A percentile compares a stretch with the other conserved stretches of the same genome.
These are phyloP conservation scores for Trapa bicornis DNA, from an alignment of 345 rosid genomes.

Conservation along the genomic window DNA sequence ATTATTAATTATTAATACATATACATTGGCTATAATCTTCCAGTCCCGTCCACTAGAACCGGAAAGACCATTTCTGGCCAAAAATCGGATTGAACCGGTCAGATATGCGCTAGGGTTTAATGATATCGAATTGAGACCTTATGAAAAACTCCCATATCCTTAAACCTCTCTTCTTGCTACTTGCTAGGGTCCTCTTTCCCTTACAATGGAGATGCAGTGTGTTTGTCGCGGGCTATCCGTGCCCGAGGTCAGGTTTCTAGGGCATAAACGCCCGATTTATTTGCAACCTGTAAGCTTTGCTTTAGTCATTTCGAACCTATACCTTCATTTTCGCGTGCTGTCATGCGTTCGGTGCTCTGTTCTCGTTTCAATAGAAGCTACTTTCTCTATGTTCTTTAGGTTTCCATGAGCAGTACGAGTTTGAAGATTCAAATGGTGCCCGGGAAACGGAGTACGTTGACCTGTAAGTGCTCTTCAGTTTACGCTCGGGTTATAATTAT, in stretches of 20 bases:
- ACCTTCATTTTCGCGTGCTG: not conserved
- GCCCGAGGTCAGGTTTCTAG: conserved; percentile 21
- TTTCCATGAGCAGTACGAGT: conserved; percentile 14
- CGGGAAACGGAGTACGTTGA: conserved; percentile 12
- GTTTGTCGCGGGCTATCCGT: conserved; percentile 32
- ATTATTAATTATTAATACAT: too few species aligned
- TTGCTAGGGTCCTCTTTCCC: not conserved
- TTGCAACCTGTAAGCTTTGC: conserved; percentile 23
- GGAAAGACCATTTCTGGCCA: too few species aligned
- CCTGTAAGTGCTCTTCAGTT: conserved; percentile 15
- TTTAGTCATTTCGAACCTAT: not conserved
- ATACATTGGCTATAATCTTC: too few species aligned
- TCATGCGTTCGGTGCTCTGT: not conserved
- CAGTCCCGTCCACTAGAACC: too few species aligned
- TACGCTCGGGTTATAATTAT: too few species aligned
- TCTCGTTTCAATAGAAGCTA: not conserved
- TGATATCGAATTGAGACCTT: conserved; percentile 1
- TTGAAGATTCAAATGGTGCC: conserved; percentile 9
- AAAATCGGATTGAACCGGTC: too few species aligned
- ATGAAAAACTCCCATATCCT: not conserved
- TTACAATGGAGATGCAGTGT: conserved; percentile 31
- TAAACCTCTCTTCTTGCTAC: not conserved
- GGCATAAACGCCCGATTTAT: conserved; percentile 7
- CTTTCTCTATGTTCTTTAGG: conserved; percentile 21
- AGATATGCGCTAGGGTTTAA: conserved; percentile 18